Conservation (phyloP, 2,329 filamentous ascomycete genomes). For the Phaeosphaeria sp. region DNA sequence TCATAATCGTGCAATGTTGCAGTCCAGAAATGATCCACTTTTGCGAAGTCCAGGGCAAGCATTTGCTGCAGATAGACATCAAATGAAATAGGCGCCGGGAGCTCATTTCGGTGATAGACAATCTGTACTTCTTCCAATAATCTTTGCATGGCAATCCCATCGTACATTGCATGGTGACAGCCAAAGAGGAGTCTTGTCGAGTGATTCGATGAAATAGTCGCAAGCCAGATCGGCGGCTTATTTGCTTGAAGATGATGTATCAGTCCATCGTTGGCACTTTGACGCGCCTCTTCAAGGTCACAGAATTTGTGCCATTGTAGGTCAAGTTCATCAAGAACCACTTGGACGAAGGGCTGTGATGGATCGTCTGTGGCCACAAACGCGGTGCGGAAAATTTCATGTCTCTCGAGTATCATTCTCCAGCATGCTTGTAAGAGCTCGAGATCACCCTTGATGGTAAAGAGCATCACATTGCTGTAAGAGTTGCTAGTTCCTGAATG, state of each 20-base stretch:
- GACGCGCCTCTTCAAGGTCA: slow-evolving; percentile 4
- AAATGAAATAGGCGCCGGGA: slow-evolving; percentile 64
- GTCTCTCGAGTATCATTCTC: slow-evolving; percentile 67
- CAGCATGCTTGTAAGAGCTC: slow-evolving; percentile 65
- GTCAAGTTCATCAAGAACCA: slow-evolving; percentile 64
- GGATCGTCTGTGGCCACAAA: slow-evolving; percentile 72
- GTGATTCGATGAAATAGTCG: slow-evolving; percentile 22
- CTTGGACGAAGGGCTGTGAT: slow-evolving; percentile 72
- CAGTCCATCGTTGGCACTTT: slow-evolving; percentile 18
- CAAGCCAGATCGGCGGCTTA: slow-evolving; percentile 48
- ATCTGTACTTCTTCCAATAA: slow-evolving; percentile 75
- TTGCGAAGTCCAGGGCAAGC: slow-evolving; percentile 55
- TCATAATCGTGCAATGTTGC: slow-evolving; percentile 61
- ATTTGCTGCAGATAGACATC: slow-evolving; percentile 69
- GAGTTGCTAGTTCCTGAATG: slow-evolving; percentile 53
- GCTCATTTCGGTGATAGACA: slow-evolving; percentile 55
- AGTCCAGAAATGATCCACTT: slow-evolving; percentile 72
- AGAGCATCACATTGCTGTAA: slow-evolving; percentile 76
- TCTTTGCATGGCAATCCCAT: slow-evolving; percentile 76
- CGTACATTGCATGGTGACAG: slow-evolving; percentile 86
- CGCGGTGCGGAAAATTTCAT: slow-evolving; percentile 79
- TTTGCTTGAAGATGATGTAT: slow-evolving; percentile 50
- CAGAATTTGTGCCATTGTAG: background rate
- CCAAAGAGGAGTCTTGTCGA: slow-evolving; percentile 54
- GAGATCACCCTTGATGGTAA: slow-evolving; percentile 64